Evolutionary conservation across 2,329 filamentous ascomycete species (phyloP).

Genomic region (Ilyonectria sp.): DNA sequence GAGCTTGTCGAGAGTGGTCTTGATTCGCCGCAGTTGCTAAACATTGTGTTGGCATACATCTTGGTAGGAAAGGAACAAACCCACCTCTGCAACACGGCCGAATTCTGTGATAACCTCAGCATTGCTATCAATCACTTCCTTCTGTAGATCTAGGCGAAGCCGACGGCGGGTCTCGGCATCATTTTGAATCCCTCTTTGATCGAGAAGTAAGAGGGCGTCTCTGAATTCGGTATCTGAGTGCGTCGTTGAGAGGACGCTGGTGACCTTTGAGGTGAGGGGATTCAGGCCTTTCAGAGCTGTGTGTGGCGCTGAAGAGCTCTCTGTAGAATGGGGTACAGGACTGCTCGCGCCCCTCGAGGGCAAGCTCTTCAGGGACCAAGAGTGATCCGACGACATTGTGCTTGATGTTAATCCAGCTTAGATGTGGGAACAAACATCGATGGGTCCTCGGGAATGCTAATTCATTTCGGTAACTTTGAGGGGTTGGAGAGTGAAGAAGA

Average conservation of each 20-base stretch:
- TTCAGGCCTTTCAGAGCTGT: conserved; percentile 62
- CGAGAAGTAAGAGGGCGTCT: conserved; percentile 84
- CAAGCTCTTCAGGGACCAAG: conserved; percentile 39
- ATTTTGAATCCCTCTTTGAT: conserved; percentile 80
- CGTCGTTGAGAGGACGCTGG: conserved; percentile 88
- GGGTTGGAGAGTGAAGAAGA: not conserved
- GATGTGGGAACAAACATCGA: conserved; percentile 11
- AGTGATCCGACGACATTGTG: conserved; percentile 41
- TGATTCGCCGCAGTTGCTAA: conserved; percentile 90
- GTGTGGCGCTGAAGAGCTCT: conserved; percentile 88
- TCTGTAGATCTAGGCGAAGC: conserved; percentile 86
- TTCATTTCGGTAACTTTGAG: conserved; percentile 25
- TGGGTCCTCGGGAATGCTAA: conserved; percentile 13
- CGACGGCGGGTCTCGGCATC: conserved; percentile 84
- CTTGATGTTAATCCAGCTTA: conserved; percentile 13
- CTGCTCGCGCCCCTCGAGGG: conserved; percentile 46
- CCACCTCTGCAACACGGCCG: conserved; percentile 87
- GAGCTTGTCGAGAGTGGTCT: conserved; percentile 81
- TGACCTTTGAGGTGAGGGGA: conserved; percentile 85
- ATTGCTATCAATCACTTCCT: conserved; percentile 94
- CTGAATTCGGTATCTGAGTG: conserved; percentile 94
- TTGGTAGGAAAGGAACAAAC: conserved; percentile 43
- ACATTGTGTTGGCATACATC: conserved; percentile 47
- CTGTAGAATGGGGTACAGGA: conserved; percentile 78
- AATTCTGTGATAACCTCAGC: conserved; percentile 91